Evolutionary conservation across 306 rosid genomes (phyloP).

Genomic region (Canavalia gladiata): DNA sequence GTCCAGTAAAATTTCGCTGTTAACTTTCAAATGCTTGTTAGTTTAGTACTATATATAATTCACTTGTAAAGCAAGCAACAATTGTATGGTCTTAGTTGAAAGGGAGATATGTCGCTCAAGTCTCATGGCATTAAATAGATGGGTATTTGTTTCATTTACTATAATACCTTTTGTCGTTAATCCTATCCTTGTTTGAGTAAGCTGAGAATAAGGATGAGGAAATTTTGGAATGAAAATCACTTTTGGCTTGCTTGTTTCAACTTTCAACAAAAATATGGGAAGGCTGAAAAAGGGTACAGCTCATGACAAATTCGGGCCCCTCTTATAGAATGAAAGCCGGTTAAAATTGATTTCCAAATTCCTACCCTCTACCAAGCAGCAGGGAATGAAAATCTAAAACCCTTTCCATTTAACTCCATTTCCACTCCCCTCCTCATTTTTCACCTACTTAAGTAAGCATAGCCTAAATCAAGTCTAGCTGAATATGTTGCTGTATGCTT

Average conservation of each 20-base stretch:
- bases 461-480: background rate
- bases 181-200: constrained; percentile 29
- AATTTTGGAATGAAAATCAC: background rate
- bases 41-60: background rate
- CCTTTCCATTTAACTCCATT: background rate
- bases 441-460: constrained; percentile 14
- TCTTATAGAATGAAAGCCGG: background rate
- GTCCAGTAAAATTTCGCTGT: background rate
- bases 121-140: constrained; percentile 1
- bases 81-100: constrained; percentile 15
- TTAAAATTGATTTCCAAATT: background rate
- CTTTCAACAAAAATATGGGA: background rate
- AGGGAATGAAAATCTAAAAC: background rate
- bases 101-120: background rate
- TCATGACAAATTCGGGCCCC: constrained; percentile 2
- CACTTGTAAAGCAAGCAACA: constrained; percentile 8
- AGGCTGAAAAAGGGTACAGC: constrained; percentile 2
- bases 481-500: background rate
- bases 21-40: background rate
- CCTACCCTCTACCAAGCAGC: background rate
- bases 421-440: constrained; percentile 4
- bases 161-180: background rate
- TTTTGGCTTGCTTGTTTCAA: background rate
- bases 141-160: constrained; percentile 12
- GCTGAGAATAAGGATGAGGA: constrained; percentile 4